A percentile compares a stretch with the other conserved stretches of the same genome.
These are phyloP conservation scores for Fusarium tricinctum DNA, from an alignment of 2,329 filamentous ascomycete species.

Conservation along the genomic window DNA sequence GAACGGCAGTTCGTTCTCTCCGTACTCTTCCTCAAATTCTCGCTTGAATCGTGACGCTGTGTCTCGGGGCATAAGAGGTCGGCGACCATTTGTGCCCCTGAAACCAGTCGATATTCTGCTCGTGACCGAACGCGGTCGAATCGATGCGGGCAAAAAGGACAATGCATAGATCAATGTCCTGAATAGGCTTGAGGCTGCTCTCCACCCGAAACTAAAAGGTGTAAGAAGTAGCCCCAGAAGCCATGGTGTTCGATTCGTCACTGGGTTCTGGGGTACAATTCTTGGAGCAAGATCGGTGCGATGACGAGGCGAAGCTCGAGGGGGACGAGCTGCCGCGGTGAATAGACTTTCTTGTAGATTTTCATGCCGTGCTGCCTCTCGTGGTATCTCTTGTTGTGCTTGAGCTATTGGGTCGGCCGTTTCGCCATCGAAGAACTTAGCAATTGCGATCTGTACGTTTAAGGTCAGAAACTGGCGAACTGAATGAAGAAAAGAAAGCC, in stretches of 20 bases:
- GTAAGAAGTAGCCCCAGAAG: slow-evolving; percentile 83
- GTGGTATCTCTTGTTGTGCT: slow-evolving; percentile 74
- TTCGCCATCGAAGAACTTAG: slow-evolving; percentile 98
- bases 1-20: slow-evolving; percentile 78
- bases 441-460: slow-evolving; percentile 82
- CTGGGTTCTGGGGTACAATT: slow-evolving; percentile 82
- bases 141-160: slow-evolving; percentile 80
- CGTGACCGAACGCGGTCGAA: slow-evolving; percentile 68
- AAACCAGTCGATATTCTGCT: slow-evolving; percentile 66
- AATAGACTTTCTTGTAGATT: slow-evolving; percentile 76
- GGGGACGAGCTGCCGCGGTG: slow-evolving; percentile 47
- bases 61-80: slow-evolving; percentile 85
- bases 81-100: slow-evolving; percentile 76
- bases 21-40: slow-evolving; percentile 96
- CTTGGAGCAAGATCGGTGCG: slow-evolving; percentile 79
- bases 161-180: slow-evolving; percentile 82
- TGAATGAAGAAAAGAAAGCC: background rate
- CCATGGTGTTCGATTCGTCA: slow-evolving; percentile 78
- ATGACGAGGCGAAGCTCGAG: slow-evolving; percentile 46
- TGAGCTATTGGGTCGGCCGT: slow-evolving; percentile 85
- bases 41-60: slow-evolving; percentile 89
- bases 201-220: slow-evolving; percentile 84
- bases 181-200: slow-evolving; percentile 76
- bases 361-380: slow-evolving; percentile 75
- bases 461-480: slow-evolving; percentile 10